A percentile compares a stretch with the other conserved stretches of the same genome.
phyloP scores from a whole-genome alignment of 1,284 basidiomycete species.

The Cystobasidium sp. region DNA sequence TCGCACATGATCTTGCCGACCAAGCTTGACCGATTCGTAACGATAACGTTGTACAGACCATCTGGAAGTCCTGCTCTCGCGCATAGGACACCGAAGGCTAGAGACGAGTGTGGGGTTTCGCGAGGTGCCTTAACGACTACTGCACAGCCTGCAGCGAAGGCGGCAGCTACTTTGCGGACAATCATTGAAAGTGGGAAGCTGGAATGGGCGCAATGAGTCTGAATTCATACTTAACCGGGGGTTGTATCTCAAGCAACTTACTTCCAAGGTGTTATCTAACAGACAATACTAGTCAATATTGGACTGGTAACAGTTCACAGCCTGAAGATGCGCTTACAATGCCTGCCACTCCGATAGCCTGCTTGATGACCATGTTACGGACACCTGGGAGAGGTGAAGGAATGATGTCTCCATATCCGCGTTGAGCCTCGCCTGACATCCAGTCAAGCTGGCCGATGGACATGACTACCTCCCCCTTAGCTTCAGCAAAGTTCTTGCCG shows the following conservation, averaged over 20 bases:
- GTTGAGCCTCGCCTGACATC: conserved; percentile 84
- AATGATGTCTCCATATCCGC: conserved; percentile 73
- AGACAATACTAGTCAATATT: background rate
- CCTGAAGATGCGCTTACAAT: conserved; percentile 60
- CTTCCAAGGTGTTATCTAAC: conserved; percentile 33
- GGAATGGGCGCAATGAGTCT: background rate
- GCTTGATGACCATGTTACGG: conserved; percentile 90
- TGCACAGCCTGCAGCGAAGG: conserved; percentile 89
- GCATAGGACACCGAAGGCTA: conserved; percentile 73
- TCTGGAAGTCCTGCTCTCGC: conserved; percentile 87
- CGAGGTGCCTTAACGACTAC: conserved; percentile 88
- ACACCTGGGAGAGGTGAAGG: conserved; percentile 74
- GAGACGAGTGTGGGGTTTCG: conserved; percentile 91
- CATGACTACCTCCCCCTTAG: conserved; percentile 59
- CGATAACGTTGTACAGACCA: conserved; percentile 93
- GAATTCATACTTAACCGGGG: no score
- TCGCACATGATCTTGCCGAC: conserved; percentile 70
- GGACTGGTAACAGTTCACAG: conserved; percentile 59
- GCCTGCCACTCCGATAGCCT: conserved; percentile 59
- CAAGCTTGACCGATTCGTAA: conserved; percentile 77
- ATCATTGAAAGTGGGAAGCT: conserved; percentile 75
- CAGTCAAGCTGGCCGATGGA: conserved; percentile 46
- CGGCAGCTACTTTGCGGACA: conserved; percentile 83
- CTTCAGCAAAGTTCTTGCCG: conserved; percentile 82
- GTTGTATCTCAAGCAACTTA: no score